A percentile compares a stretch with the other conserved stretches of the same genome.
Conservation (phyloP, 768 basidiomycete genomes). For the Tylopilus cervinicoccineus region DNA sequence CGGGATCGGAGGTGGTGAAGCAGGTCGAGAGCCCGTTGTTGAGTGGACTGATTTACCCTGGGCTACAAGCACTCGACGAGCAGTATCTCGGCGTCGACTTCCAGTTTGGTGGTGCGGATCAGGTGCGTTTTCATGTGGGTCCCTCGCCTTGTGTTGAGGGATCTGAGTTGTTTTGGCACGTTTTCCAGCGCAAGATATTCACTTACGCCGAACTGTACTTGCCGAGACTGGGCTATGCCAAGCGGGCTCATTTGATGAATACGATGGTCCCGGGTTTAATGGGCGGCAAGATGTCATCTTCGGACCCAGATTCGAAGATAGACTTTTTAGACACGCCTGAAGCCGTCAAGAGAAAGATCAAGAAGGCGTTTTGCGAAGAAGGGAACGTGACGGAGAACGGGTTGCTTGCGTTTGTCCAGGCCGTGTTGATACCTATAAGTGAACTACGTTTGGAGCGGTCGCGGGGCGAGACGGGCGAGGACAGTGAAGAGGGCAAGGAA, state of each 20-base stretch:
- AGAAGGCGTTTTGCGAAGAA: constrained; percentile 90
- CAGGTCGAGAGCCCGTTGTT: constrained; percentile 90
- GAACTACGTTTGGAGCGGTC: constrained; percentile 62
- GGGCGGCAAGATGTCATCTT: constrained; percentile 98
- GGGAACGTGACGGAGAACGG: constrained; percentile 89
- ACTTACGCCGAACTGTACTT: constrained; percentile 97
- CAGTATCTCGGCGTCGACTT: constrained; percentile 95
- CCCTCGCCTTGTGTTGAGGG: neutral
- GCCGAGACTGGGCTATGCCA: constrained; percentile 86
- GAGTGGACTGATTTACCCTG: constrained; percentile 92
- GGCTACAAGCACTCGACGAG: constrained; percentile 94
- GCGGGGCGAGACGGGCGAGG: constrained; percentile 41
- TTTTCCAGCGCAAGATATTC: constrained; percentile 90
- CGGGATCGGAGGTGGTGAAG: constrained; percentile 98
- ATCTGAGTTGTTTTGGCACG: neutral
- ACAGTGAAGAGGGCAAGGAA: constrained; percentile 43
- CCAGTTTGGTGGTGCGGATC: constrained; percentile 97
- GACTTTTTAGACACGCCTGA: constrained; percentile 92
- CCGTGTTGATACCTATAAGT: constrained; percentile 87
- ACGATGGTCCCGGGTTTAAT: constrained; percentile 93
- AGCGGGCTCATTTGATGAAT: constrained; percentile 98
- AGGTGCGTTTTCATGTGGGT: constrained; percentile 49
- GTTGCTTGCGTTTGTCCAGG: constrained; percentile 76
- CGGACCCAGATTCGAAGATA: constrained; percentile 96
- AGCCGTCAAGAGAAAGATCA: constrained; percentile 83